Evolutionary conservation across 2,329 filamentous ascomycete species (phyloP), one percentile per base, ranked within the genome.

Genomic region (Albifimbria verrucaria): DNA sequence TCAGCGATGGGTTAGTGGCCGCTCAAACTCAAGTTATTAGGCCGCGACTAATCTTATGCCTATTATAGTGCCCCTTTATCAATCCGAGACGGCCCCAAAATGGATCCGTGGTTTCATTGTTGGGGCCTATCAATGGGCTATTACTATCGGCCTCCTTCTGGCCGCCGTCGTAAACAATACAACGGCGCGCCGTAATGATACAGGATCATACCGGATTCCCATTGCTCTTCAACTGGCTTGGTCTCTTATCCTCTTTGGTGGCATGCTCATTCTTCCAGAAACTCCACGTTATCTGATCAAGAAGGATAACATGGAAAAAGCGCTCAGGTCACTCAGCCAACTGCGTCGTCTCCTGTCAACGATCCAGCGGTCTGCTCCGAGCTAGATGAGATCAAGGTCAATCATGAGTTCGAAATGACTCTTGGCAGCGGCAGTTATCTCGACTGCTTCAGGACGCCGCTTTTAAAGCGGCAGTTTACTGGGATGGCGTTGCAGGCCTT

Each of bases 81-180:
- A 88, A 63, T 85, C 82, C 20, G 86, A 89, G 63, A 88, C 83
- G 1, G 79, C 84, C 0, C 86, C 86, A 1, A 86, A 86, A 63
- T 87, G 85, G 83, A 87, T 89, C 59, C 82, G 86, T 57, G 86
- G 86, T 57, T 79, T 81, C 23, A 84, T 89, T 58, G 85, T 89
- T 3, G 83, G 84, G 20, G 77, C 79, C 4, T 89, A 89, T 63
- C 86, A 88, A 62, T 76, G 83, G 44, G 82, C 83, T 49, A 88
- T 88, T 59, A 89, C 85, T 23, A 82, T 88, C 52, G 86, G 85
- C 51, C 72, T 89, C 9, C 78, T 89, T 12, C 72, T 88, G 4
- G 85, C 86, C 5, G 78, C 83, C 36, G 73, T 87, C 45, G 79
- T 89, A 32, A 79, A 88, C 66, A 86, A 88, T 51, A 69, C 80